These are phyloP conservation scores for Hysterium pulicare DNA, from an alignment of 2,329 filamentous ascomycete species.

Conservation along the genomic window DNA sequence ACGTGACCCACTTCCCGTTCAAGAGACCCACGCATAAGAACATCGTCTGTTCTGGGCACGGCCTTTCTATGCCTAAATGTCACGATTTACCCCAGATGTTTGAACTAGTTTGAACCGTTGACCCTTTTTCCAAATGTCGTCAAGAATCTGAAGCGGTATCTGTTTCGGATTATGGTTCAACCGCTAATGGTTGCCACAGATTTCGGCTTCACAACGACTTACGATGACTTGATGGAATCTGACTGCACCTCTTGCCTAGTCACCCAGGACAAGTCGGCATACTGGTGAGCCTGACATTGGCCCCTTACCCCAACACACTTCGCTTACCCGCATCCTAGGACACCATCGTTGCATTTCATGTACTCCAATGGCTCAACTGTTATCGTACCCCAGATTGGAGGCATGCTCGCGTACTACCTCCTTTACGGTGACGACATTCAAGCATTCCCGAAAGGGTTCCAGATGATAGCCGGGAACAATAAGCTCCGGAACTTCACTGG, in stretches of 20 bases:
- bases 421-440: conserved; percentile 67
- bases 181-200: conserved; percentile 26
- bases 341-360: conserved; percentile 64
- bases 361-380: conserved; percentile 59
- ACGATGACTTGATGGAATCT: conserved; percentile 59
- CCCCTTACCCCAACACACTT: conserved; percentile 1
- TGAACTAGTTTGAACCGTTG: neutral
- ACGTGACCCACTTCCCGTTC: conserved; percentile 26
- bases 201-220: conserved; percentile 62
- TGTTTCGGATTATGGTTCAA: neutral
- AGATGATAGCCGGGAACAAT: conserved; percentile 67
- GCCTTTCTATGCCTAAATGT: neutral
- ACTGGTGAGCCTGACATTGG: conserved; percentile 24
- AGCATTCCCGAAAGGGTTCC: conserved; percentile 68
- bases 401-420: conserved; percentile 66
- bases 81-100: neutral
- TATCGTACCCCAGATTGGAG: conserved; percentile 54
- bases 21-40: conserved; percentile 7
- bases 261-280: conserved; percentile 40
- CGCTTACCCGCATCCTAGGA: conserved; percentile 20
- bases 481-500: conserved; percentile 51
- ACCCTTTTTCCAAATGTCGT: neutral
- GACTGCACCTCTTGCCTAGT: conserved; percentile 67
- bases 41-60: conserved; percentile 1
- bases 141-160: neutral